Percentiles rank a stretch among this genome's conserved stretches.
Conservation (phyloP, 768 basidiomycete genomes). For the Tephrocybe rancida region DNA sequence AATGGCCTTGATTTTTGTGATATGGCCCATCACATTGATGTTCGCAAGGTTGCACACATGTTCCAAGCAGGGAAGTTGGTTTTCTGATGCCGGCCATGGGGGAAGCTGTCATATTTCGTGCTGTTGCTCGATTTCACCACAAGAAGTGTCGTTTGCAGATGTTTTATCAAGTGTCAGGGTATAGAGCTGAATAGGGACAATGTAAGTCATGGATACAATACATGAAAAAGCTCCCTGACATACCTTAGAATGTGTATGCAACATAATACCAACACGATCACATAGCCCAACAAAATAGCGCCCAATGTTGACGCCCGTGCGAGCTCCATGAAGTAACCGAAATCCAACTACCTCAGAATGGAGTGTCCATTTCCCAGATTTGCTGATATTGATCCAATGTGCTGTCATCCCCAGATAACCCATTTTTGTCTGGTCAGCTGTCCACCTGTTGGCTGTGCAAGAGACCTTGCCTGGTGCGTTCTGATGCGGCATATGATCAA, state of each 20-base stretch:
- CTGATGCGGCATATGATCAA: too few relatives aligned
- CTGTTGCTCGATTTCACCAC: too few relatives aligned
- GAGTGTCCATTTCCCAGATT: constrained; percentile 22
- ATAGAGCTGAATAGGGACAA: too few relatives aligned
- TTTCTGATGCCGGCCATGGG: too few relatives aligned
- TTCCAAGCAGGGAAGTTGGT: constrained; percentile 22
- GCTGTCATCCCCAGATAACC: constrained; percentile 16
- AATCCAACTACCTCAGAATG: constrained; percentile 24
- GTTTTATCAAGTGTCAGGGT: too few relatives aligned
- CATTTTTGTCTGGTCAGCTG: constrained; percentile 17
- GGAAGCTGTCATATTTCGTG: too few relatives aligned
- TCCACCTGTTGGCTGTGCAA: constrained; percentile 21
- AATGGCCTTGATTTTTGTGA: constrained; percentile 26
- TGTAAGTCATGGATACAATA: too few relatives aligned
- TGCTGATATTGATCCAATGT: constrained; percentile 24
- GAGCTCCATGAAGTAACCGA: constrained; percentile 12
- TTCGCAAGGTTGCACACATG: constrained; percentile 29
- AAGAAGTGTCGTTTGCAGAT: too few relatives aligned
- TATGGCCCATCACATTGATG: constrained; percentile 25
- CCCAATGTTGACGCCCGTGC: constrained; percentile 28
- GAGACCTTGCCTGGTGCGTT: too few relatives aligned
- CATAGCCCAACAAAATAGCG: constrained; percentile 24
- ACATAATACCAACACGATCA: constrained; percentile 25
- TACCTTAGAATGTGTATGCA: constrained; percentile 21
- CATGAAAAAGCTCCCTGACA: too few relatives aligned